phyloP scores from a whole-genome alignment of 2,329 filamentous ascomycete genomes.

The Sporothrix pseudoabietina region DNA sequence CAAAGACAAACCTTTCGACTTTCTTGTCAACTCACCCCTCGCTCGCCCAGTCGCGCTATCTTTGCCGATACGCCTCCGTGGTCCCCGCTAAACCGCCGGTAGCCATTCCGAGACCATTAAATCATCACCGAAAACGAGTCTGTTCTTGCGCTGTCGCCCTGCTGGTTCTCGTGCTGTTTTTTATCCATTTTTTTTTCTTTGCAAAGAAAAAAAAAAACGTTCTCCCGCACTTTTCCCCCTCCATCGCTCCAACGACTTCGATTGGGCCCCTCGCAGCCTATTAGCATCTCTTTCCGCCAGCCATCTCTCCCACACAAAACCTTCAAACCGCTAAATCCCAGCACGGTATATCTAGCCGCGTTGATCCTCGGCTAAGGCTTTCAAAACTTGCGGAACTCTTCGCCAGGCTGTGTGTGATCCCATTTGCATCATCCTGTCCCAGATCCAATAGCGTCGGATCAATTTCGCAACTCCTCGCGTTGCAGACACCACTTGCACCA shows the following conservation, averaged over 20 bases:
- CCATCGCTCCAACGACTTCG: background rate
- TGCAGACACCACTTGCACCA: background rate
- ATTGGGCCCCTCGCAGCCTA: conserved; percentile 9
- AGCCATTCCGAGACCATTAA: conserved; percentile 21
- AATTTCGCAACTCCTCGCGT: conserved; percentile 21
- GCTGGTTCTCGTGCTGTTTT: conserved; percentile 13
- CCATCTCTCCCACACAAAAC: conserved; percentile 13
- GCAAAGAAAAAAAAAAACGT: background rate
- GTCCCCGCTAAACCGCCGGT: conserved; percentile 18
- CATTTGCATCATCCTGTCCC: conserved; percentile 17
- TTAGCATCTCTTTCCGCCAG: conserved; percentile 24
- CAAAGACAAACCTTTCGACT: background rate
- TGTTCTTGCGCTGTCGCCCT: background rate
- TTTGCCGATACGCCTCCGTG: conserved; percentile 28
- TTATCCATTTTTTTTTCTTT: background rate
- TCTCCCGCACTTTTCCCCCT: conserved; percentile 4
- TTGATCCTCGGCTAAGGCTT: conserved; percentile 34
- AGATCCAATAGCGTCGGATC: conserved; percentile 31
- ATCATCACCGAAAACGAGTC: conserved; percentile 18
- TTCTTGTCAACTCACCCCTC: conserved; percentile 8
- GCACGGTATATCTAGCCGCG: conserved; percentile 30
- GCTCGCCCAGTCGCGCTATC: conserved; percentile 15
- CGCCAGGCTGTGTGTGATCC: conserved; percentile 14
- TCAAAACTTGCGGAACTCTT: conserved; percentile 6
- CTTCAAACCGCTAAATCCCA: conserved; percentile 2